phyloP scores from a whole-genome alignment of 345 rosid genomes.

The Aquilaria malaccensis region DNA sequence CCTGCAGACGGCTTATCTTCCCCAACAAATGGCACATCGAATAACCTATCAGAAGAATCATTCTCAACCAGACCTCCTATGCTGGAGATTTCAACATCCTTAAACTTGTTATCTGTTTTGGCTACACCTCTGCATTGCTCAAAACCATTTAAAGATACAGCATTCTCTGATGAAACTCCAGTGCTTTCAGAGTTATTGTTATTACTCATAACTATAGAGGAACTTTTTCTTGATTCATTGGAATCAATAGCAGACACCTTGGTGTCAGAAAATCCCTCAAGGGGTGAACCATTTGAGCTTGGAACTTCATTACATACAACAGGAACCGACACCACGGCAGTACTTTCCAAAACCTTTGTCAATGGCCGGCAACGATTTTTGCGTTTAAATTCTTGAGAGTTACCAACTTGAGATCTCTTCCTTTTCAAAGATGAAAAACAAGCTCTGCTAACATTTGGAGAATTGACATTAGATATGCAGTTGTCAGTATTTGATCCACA shows the following conservation, averaged over 20 bases:
- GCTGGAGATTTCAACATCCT: constrained; percentile 32
- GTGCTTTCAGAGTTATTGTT: constrained; percentile 52
- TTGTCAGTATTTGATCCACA: constrained; percentile 33
- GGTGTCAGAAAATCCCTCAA: constrained; percentile 45
- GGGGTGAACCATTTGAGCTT: constrained; percentile 39
- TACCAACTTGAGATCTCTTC: constrained; percentile 62
- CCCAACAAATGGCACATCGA: constrained; percentile 77
- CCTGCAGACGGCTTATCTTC: constrained; percentile 66
- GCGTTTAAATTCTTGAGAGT: constrained; percentile 55
- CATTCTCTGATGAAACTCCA: constrained; percentile 51
- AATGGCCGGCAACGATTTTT: constrained; percentile 74
- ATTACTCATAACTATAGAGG: constrained; percentile 36
- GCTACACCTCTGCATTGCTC: too few relatives aligned
- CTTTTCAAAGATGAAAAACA: constrained; percentile 34
- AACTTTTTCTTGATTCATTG: constrained; percentile 51
- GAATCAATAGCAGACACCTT: constrained; percentile 47
- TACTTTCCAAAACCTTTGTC: constrained; percentile 87
- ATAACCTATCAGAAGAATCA: constrained; percentile 46
- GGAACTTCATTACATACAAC: constrained; percentile 61
- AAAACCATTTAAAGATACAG: constrained; percentile 24
- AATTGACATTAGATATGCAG: background rate
- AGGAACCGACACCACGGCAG: constrained; percentile 74
- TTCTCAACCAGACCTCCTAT: constrained; percentile 34
- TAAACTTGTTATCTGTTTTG: too few relatives aligned
- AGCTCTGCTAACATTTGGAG: too few relatives aligned